phyloP scores from a whole-genome alignment of 495 filamentous ascomycete species.

The Aspergillus taichungensis region DNA sequence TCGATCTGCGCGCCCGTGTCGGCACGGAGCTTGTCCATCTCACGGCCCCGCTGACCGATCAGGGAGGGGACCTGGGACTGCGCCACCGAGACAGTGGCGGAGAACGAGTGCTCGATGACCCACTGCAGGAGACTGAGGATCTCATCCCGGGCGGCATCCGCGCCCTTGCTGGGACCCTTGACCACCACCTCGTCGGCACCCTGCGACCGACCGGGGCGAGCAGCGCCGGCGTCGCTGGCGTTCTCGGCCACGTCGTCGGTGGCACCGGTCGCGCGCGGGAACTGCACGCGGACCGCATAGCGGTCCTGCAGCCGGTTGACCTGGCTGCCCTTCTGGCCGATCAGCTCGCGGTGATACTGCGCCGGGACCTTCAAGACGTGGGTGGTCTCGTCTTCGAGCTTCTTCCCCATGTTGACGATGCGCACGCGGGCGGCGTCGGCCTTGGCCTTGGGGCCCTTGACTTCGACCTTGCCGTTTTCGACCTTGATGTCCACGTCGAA shows the following conservation, averaged over 20 bases:
- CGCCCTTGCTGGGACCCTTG: constrained; percentile 82
- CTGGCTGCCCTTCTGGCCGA: constrained; percentile 55
- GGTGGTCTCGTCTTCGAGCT: constrained; percentile 79
- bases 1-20: constrained; percentile 80
- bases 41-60: constrained; percentile 81
- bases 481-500: constrained; percentile 97
- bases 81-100: constrained; percentile 71
- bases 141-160: constrained; percentile 83
- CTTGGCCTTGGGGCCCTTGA: constrained; percentile 67
- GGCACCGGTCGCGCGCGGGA: constrained; percentile 61
- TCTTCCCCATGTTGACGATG: constrained; percentile 65
- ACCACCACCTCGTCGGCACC: constrained; percentile 83
- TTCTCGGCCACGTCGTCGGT: constrained; percentile 64
- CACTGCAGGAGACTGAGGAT: constrained; percentile 79
- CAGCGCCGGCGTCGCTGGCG: constrained; percentile 56
- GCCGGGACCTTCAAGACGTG: constrained; percentile 81
- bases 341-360: constrained; percentile 72
- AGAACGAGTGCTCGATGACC: constrained; percentile 72
- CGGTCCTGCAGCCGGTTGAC: constrained; percentile 67
- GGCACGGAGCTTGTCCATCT: constrained; percentile 81
- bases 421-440: constrained; percentile 73
- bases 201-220: constrained; percentile 55
- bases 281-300: constrained; percentile 89
- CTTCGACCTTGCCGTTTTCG: constrained; percentile 58
- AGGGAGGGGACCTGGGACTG: constrained; percentile 80